Evolutionary conservation across 805 yeast species (phyloP), one percentile per base, ranked within the genome.

Genomic region (Zygotorulaspora florentina): DNA sequence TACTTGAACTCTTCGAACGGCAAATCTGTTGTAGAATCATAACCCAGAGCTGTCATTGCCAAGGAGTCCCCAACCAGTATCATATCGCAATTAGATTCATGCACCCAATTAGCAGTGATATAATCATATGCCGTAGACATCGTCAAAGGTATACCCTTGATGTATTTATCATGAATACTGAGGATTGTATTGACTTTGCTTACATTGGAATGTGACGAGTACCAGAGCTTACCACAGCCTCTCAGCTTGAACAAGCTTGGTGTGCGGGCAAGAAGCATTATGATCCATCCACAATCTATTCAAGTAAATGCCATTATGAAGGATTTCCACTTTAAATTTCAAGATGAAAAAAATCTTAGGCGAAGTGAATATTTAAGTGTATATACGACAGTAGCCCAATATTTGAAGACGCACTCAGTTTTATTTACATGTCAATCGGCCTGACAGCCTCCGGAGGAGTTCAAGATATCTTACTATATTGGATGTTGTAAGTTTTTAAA

Each of bases 21-120:
- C 23, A 93, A 67, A 56, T 85, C 85, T 48, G 83, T 80, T 0
- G 98, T 84, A 35, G 85, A 81, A 2, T 72, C 73, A 59, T 84
- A 83, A 0, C 99, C 99, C 51, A 87, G 72, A 0, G 95, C 76
- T 1, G 87, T 90, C 96, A 89, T 91, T 0, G 96, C 88, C 20
- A 93, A 68, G 0, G 97, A 90, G 64, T 91, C 99, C 2, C 99
- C 99, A 3, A 91, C 82, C 2, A 91, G 72, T 6, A 83, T 72
- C 47, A 83, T 73, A 55, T 91, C 97, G 2, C 80, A 73, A 0
- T 76, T 74, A 0, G 90, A 78, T 13, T 72, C 64, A 18, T 83
- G 81, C 0, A 89, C 95, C 56, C 85, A 70, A 26, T 72, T 69
- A 0, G 81, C 93, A 0, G 96, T 82, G 13, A 90, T 79, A 57